Base-by-base conservation (phyloP, 2,329 filamentous ascomycete species). In the Paecilomyces formosus region DNA sequence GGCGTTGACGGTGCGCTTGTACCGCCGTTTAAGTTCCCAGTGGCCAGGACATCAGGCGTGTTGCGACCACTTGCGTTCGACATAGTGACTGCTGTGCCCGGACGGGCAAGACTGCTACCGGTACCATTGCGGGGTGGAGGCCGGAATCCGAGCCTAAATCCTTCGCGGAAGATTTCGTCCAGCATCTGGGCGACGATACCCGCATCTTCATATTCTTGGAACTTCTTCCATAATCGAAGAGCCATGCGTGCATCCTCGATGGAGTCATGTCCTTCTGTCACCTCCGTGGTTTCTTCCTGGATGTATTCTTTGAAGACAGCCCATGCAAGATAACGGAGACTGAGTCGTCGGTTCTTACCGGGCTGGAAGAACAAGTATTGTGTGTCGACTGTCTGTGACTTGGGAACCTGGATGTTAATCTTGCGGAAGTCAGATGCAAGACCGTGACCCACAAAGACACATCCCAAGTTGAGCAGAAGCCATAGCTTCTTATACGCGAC, bases 401-500 rank as follows among this genome's bases (percentile, higher is more conserved):
- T 90, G 1, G 95, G 94, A 0, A 99, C 89, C 72, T 97, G 90
- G 58, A 99, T 97, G 73, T 99, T 99, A 76, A 96, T 96, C 58
- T 96, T 96, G 56, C 94, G 90, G 77, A 99, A 97, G 74, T 99
- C 94, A 66, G 94, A 93, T 64, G 90, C 90, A 50, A 99, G 81
- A 3, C 93, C 93, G 69, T 99, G 94, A 2, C 94, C 94, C 4
- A 99, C 84, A 71, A 99, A 99, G 62, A 90, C 85, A 75, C 92
- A 96, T 54, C 94, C 94, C 0, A 97, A 82, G 70, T 99, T 99
- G 31, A 99, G 83, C 18, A 99, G 82, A 15, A 97, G 85, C 95
- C 95, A 99, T 30, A 99, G 85, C 73, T 97, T 97, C 76, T 99
- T 99, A 81, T 97, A 99, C 1, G 90, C 92, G 59, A 89, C 84